Base-by-base conservation (phyloP, 495 filamentous ascomycete genomes). In the Viridothelium virens region DNA sequence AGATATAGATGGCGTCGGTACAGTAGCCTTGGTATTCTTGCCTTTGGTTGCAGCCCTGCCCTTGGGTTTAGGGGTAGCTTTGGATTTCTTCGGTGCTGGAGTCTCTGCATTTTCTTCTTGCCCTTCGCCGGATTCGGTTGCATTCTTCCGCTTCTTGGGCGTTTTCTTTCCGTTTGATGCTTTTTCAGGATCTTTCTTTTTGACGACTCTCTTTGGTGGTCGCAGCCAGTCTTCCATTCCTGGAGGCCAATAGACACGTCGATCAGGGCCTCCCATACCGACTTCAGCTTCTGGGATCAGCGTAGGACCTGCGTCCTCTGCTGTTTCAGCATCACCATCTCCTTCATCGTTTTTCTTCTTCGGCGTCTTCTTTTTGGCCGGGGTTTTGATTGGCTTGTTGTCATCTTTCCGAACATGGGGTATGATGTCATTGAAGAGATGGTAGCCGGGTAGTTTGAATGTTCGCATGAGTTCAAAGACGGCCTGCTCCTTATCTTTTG, bases 401-500 rank as follows among this genome's bases (percentile, higher is more conserved):
- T 96, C 92, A 69, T 96, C 93, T 0, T 81, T 80, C 1, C 94
- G 82, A 14, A 84, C 82, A 75, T 91, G 84, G 0, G 93, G 92
- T 16, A 92, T 78, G 5, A 98, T 79, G 68, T 96, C 89, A 70
- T 87, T 88, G 71, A 94, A 83, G 1, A 77, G 79, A 3, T 93
- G 83, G 73, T 87, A 87, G 2, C 89, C 90, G 0, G 91, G 89
- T 0, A 97, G 81, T 66, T 87, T 91, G 75, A 89, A 96, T 1
- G 79, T 94, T 38, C 87, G 80, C 90, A 96, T 96, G 14, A 97
- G 81, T 68, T 96, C 91, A 71, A 97, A 96, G 0, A 96, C 92
- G 0, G 94, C 92, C 75, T 97, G 94, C 75, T 98, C 94, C 76
- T 97, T 98, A 71, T 96, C 92, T 72, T 97, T 98, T 18, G 94